Percentiles rank a stretch among this genome's conserved stretches.
Evolutionary conservation across 2,329 filamentous ascomycete genomes (phyloP).

Genomic region (Massarina eburnea): DNA sequence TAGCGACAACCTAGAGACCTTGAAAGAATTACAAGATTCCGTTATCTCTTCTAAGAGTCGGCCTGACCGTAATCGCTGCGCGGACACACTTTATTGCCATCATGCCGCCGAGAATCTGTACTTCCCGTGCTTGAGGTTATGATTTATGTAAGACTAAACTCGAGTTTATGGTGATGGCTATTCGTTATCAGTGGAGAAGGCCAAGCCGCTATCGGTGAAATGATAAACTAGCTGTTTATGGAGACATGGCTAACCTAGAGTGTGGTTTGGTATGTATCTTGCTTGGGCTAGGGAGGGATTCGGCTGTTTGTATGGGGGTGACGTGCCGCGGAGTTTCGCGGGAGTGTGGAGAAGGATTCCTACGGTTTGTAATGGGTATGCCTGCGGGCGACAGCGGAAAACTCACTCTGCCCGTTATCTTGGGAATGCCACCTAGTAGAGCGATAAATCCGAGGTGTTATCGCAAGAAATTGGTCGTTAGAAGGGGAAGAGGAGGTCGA

Average conservation of each 20-base stretch:
- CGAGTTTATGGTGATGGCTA: slow-evolving; percentile 3
- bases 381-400: too few relatives aligned
- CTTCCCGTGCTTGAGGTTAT: not conserved
- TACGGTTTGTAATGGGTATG: too few relatives aligned
- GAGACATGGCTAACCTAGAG: slow-evolving; percentile 4
- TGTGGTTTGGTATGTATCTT: not conserved
- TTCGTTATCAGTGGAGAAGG: slow-evolving; percentile 13
- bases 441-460: too few relatives aligned
- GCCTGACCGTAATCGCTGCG: not conserved
- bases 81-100: not conserved
- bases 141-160: slow-evolving; percentile 11
- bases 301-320: not conserved
- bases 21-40: not conserved
- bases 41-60: not conserved
- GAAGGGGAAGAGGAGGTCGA: too few relatives aligned
- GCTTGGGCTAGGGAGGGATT: not conserved
- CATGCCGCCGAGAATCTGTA: not conserved
- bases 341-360: too few relatives aligned
- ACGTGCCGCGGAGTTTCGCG: not conserved
- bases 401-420: too few relatives aligned
- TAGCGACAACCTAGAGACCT: too few relatives aligned
- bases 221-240: not conserved
- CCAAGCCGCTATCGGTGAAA: slow-evolving; percentile 9
- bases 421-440: too few relatives aligned
- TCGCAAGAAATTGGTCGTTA: too few relatives aligned